Percentiles rank a stretch among this genome's conserved stretches.
phyloP scores from a whole-genome alignment of 768 basidiomycete species.

The Agaricus bisporus region DNA sequence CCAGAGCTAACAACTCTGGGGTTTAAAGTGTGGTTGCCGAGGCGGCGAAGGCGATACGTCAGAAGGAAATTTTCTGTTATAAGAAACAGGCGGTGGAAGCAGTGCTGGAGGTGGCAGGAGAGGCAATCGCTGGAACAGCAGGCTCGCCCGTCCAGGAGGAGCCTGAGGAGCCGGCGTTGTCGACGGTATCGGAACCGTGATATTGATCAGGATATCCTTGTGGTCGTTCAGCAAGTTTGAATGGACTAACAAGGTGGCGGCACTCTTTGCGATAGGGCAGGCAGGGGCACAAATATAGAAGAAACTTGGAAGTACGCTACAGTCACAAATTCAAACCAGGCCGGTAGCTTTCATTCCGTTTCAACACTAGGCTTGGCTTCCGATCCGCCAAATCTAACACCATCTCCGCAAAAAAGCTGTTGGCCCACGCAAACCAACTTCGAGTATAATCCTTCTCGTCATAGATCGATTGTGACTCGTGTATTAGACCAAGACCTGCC shows the following conservation, averaged over 20 bases:
- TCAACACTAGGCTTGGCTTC: constrained; percentile 66
- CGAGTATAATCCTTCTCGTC: constrained; percentile 52
- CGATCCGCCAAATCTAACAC: constrained; percentile 68
- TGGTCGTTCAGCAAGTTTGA: too few relatives aligned
- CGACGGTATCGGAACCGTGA: constrained; percentile 3
- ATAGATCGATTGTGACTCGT: constrained; percentile 68
- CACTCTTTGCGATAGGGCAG: too few relatives aligned
- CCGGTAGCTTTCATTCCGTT: constrained; percentile 46
- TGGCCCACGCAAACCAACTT: constrained; percentile 81
- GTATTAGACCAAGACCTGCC: constrained; percentile 67
- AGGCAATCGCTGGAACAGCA: constrained; percentile 33
- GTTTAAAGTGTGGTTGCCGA: not conserved
- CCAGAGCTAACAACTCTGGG: too few relatives aligned
- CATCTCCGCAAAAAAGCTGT: constrained; percentile 83
- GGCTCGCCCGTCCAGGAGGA: constrained; percentile 27
- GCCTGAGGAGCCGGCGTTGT: too few relatives aligned
- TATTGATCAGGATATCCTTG: too few relatives aligned
- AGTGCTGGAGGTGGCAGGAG: constrained; percentile 29
- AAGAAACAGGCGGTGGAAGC: constrained; percentile 20
- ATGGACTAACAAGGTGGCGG: too few relatives aligned
- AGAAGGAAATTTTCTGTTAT: constrained; percentile 21
- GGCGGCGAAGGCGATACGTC: constrained; percentile 21
- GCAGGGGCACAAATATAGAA: too few relatives aligned
- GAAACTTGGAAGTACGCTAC: not conserved
- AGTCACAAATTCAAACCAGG: constrained; percentile 33